These are phyloP conservation scores for Triadica sebifera DNA, from an alignment of 345 rosid genomes.

Conservation along the genomic window DNA sequence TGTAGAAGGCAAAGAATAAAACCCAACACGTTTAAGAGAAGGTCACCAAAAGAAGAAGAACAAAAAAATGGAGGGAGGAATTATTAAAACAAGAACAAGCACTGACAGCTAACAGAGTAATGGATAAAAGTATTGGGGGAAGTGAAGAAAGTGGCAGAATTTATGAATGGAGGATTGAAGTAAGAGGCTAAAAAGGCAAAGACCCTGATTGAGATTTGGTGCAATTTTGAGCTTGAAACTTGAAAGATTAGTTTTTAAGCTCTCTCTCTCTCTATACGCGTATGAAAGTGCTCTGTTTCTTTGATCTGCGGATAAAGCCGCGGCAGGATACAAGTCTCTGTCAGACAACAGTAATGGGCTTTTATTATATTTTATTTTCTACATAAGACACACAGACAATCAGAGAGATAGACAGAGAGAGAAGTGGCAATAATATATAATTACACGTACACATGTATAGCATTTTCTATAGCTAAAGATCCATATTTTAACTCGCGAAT, in stretches of 20 bases:
- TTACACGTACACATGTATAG: too few relatives aligned
- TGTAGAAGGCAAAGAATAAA: conserved; percentile 25
- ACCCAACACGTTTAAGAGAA: conserved; percentile 21
- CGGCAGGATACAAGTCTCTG: conserved; percentile 22
- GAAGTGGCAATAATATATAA: too few relatives aligned
- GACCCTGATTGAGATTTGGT: conserved; percentile 9
- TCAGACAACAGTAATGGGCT: conserved; percentile 19
- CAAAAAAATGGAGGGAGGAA: background rate
- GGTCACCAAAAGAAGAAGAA: background rate
- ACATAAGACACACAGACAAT: background rate
- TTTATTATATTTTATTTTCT: conserved; percentile 6
- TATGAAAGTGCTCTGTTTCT: conserved; percentile 6
- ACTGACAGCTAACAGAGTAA: conserved; percentile 5
- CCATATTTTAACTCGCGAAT: too few relatives aligned
- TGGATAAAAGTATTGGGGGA: conserved; percentile 1
- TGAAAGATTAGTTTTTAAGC: background rate
- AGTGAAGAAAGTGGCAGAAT: conserved; percentile 10
- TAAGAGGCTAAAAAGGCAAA: background rate
- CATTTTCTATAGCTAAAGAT: too few relatives aligned
- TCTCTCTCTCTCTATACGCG: conserved; percentile 12
- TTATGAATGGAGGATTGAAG: conserved; percentile 6
- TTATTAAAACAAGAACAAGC: background rate
- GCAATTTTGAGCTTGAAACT: background rate
- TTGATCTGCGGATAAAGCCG: conserved; percentile 22
- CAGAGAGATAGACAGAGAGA: too few relatives aligned